Evolutionary conservation across 208 protist genomes (phyloP), one percentile per base, ranked within the genome.

Genomic region (Crithidia expoeki): DNA sequence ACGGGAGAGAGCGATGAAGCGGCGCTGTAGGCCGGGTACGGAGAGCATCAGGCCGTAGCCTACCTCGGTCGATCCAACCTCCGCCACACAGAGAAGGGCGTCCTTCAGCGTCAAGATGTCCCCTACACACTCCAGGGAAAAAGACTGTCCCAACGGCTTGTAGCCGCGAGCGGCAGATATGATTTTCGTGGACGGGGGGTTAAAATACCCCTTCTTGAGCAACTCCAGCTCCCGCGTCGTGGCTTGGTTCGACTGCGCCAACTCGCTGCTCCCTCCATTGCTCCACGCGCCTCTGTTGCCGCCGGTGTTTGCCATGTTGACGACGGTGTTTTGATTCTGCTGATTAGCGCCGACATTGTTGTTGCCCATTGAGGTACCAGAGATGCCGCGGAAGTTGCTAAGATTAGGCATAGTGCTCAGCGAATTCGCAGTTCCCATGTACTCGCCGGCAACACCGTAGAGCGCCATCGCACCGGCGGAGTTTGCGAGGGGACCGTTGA

Each of bases 101-200:
- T 96, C 92, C 61, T 90, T 88, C 38, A 96, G 52, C 32, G 79
- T 72, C 11, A 77, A 16, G 21, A 77, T 73, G 60, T 86, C 76
- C 33, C 92, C 92, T 6, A 85, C 83, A 75, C 85, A 92, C 34
- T 92, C 80, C 1, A 93, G 63, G 6, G 81, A 78, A 58, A 89
- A 94, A 51, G 79, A 70, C 65, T 79, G 80, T 14, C 71, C 72
- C 4, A 69, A 70, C 10, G 80, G 58, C 44, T 86, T 83, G 77
- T 93, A 92, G 33, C 87, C 87, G 57, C 88, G 87, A 5, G 84
- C 81, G 12, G 88, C 88, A 28, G 86, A 92, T 40, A 94, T 64
- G 34, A 94, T 69, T 38, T 74, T 57, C n/a, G 79, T 78, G 28
- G 72, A 71, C 23, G 76, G 63, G 17, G 69, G 36, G 16, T 59